Evolutionary conservation across 768 basidiomycete genomes (phyloP).

Genomic region (Fistulinella prunicolor): DNA sequence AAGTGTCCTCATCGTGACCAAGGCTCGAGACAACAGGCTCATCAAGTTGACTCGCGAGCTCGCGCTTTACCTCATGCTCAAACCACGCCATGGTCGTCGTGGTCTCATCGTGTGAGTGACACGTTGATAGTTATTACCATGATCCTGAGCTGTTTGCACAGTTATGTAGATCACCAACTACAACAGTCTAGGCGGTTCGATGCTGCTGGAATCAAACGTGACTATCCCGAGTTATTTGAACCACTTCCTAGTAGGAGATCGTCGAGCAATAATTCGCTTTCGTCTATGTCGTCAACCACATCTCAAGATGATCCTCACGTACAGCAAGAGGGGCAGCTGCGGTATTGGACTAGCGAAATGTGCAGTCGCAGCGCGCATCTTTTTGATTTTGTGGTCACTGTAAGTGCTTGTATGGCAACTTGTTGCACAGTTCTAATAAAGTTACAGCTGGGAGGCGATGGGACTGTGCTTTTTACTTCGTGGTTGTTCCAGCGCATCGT

Average conservation of each 20-base stretch:
- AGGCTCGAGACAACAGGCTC: constrained; percentile 94
- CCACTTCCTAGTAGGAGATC: constrained; percentile 75
- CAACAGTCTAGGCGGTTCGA: constrained; percentile 90
- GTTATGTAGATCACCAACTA: constrained; percentile 94
- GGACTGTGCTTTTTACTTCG: constrained; percentile 97
- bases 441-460: constrained; percentile 90
- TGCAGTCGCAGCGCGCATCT: constrained; percentile 86
- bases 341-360: constrained; percentile 98
- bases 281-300: constrained; percentile 48
- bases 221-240: constrained; percentile 84
- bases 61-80: constrained; percentile 93
- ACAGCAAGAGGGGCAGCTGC: constrained; percentile 80
- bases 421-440: constrained; percentile 11
- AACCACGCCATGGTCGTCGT: constrained; percentile 61
- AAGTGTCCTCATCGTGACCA: constrained; percentile 92
- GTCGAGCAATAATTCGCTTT: constrained; percentile 61
- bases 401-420: constrained; percentile 38
- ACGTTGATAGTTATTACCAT: constrained; percentile 13
- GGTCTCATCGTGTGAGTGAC: constrained; percentile 80
- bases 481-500: constrained; percentile 99
- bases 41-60: constrained; percentile 94
- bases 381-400: constrained; percentile 97
- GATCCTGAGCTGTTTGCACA: constrained; percentile 30
- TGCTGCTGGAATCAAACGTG: constrained; percentile 79
- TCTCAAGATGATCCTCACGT: constrained; percentile 38